Evolutionary conservation across 345 rosid genomes (phyloP), one percentile per base, ranked within the genome.

Genomic region (Pugionium cornutum): DNA sequence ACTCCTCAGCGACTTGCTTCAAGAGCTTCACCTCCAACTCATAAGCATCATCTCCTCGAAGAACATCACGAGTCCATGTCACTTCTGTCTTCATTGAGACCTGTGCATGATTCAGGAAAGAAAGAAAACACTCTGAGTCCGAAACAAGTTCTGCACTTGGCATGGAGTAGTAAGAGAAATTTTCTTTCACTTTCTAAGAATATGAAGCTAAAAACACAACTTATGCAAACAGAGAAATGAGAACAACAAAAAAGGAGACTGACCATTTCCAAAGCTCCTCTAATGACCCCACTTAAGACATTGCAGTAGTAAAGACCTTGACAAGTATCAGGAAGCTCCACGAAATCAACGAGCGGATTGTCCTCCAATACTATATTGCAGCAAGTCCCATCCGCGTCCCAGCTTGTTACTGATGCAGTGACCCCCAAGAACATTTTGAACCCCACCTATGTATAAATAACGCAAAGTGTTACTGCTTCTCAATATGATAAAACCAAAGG

Each of bases 71-170:
- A 10, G 81, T 74, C 95, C 99, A 90, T 33, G 89, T 80, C 32
- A 90, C 87, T 83, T 90, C 96, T 34, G 95, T 85, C 88, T 88
- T 94, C 99, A 90, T 88, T 42, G 99, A 88, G 43, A 86, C 99
- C 99, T 94, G 8, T 43, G n/a, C 42, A 62, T 31, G 10, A 7
- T 35, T 18, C 54, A 50, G 29, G 18, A 7, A 28, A 25, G 9
- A 6, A 1, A 29, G 6, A 50, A 5, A 40, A 56, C 37, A 48
- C 31, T 18, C 31, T 56, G 1, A 30, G 68, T 11, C 32, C 28
- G 6, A 61, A 69, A 49, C 40, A 39, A 35, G 68, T 45, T 42
- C 31, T 69, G 48, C 31, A 51, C 7, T 67, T 67, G 18, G 40
- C 18, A 9, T 64, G 48, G 18, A 2, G 11, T 27, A 46, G 36